Evolutionary conservation across 257 asterid genomes (phyloP).

Genomic region (Solanum microdontum): DNA sequence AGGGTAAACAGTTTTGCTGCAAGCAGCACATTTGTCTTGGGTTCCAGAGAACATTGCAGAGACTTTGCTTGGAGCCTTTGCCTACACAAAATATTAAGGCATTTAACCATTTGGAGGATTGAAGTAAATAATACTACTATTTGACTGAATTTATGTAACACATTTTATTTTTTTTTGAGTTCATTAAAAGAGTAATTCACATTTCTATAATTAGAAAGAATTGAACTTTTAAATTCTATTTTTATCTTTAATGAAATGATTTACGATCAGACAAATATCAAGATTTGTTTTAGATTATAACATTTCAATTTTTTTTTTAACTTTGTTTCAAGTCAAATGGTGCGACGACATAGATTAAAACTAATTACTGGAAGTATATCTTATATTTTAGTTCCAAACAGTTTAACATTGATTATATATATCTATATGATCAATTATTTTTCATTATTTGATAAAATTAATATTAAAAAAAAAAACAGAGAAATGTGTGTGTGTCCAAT

Average conservation of each 20-base stretch:
- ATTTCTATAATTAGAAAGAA: not conserved
- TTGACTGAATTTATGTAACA: fast-evolving
- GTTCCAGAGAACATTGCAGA: constrained; percentile 82
- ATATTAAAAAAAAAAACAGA: not conserved
- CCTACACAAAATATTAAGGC: constrained; percentile 17
- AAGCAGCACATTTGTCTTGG: constrained; percentile 67
- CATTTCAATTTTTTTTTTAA: no score
- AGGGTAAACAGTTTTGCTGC: constrained; percentile 73
- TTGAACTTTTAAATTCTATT: not conserved
- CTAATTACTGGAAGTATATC: fast-evolving
- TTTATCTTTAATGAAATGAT: not conserved
- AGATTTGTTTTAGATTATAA: not conserved
- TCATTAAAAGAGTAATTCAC: not conserved
- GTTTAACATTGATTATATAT: not conserved
- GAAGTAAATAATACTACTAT: not conserved
- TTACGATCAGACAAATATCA: fast-evolving
- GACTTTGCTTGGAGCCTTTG: constrained; percentile 59
- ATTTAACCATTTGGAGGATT: not conserved
- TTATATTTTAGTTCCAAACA: not conserved
- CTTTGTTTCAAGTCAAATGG: not conserved
- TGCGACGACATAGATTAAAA: not conserved
- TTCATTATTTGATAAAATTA: not conserved
- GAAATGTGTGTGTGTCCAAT: not conserved
- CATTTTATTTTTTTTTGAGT: not conserved
- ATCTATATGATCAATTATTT: not conserved